phyloP scores from a whole-genome alignment of 2,329 filamentous ascomycete species.

The Penicillium sp. region DNA sequence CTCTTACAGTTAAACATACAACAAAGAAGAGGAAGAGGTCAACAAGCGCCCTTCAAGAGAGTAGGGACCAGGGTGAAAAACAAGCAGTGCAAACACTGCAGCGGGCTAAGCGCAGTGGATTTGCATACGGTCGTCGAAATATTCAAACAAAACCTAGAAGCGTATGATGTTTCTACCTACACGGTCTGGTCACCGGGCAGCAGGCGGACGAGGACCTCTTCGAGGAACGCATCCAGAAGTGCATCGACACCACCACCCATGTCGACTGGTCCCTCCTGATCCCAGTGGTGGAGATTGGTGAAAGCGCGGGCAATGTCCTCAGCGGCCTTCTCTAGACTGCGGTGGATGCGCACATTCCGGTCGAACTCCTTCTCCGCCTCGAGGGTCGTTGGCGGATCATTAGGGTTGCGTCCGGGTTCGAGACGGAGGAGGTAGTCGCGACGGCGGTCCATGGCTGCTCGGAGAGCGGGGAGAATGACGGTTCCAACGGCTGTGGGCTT shows the following conservation, averaged over 20 bases:
- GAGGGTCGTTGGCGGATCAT: conserved; percentile 19
- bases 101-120: neutral
- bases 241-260: conserved; percentile 89
- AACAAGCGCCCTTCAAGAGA: neutral
- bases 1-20: conserved; percentile 1
- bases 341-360: conserved; percentile 21
- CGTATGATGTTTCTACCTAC: neutral
- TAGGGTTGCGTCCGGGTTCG: conserved; percentile 24
- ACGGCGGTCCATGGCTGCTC: conserved; percentile 82
- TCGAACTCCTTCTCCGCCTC: conserved; percentile 20
- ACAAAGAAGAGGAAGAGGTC: neutral
- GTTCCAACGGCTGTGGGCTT: conserved; percentile 19
- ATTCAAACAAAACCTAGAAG: neutral
- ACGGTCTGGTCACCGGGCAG: conserved; percentile 59
- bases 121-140: neutral
- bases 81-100: neutral
- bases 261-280: conserved; percentile 79
- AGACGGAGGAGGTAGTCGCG: conserved; percentile 52
- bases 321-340: conserved; percentile 51
- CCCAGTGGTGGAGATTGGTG: conserved; percentile 83
- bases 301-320: conserved; percentile 79
- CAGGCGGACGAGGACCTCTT: conserved; percentile 88
- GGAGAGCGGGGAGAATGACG: conserved; percentile 87
- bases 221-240: conserved; percentile 85
- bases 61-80: neutral